Evolutionary conservation across 257 asterid genomes (phyloP).

Genomic region (Nicotiana otophora): DNA sequence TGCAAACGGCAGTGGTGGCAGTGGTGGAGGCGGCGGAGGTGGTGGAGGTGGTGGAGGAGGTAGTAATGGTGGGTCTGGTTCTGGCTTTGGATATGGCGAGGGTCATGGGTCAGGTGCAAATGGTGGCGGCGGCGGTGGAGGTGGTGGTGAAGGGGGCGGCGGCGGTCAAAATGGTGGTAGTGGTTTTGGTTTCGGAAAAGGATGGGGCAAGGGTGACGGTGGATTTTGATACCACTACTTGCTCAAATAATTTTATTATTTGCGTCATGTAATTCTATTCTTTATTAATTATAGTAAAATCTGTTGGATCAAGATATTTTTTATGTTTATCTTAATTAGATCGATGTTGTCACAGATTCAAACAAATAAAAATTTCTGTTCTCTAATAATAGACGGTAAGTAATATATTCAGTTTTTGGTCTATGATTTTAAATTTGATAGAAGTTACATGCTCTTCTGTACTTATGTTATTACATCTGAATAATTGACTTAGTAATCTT

Average conservation of each 20-base stretch:
- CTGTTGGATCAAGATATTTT: too few species aligned
- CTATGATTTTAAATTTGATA: too few species aligned
- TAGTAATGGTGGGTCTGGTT: background rate
- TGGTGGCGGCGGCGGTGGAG: background rate
- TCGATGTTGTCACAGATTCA: too few species aligned
- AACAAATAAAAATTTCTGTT: too few species aligned
- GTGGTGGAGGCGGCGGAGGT: background rate
- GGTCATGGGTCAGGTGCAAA: background rate
- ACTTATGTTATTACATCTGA: too few species aligned
- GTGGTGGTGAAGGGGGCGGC: background rate
- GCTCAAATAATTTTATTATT: background rate
- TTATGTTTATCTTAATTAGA: too few species aligned
- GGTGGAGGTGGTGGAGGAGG: background rate
- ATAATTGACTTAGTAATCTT: too few species aligned
- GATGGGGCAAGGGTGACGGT: background rate
- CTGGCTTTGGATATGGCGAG: background rate
- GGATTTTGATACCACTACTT: background rate
- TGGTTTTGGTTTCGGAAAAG: background rate
- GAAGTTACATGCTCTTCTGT: too few species aligned
- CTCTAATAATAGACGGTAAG: too few species aligned
- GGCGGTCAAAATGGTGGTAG: background rate
- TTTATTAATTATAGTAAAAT: too few species aligned
- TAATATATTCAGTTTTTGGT: too few species aligned
- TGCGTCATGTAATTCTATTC: too few species aligned
- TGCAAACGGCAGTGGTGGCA: background rate